Conservation (phyloP, 78 protist species). For the slime mould (Dictyostelium discoideum) region DNA sequence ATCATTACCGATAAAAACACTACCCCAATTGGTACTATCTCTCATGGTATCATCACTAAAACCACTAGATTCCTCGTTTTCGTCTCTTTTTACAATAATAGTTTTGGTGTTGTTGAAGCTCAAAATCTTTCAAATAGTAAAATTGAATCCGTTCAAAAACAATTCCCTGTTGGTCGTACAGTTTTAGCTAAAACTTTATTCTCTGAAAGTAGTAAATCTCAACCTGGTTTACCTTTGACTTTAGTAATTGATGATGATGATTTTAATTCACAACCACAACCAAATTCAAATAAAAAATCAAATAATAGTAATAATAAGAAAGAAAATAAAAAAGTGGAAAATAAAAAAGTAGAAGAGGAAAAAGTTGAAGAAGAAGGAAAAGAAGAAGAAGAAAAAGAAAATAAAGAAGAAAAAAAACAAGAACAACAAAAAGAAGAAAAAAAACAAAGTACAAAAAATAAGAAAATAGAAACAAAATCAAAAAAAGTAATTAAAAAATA, state of each 20-base stretch:
- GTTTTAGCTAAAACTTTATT: slow-evolving; percentile 4
- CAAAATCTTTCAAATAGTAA: not conserved
- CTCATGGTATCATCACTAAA: slow-evolving; percentile 67
- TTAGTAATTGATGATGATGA: slow-evolving; percentile 2
- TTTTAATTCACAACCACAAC: not conserved
- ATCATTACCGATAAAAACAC: not conserved
- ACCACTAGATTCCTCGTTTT: not conserved
- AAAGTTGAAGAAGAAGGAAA: not conserved
- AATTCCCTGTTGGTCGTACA: slow-evolving; percentile 15
- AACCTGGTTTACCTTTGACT: not conserved
- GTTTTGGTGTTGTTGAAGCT: slow-evolving; percentile 41
- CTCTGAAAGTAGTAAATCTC: not conserved
- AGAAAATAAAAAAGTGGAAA: not conserved
- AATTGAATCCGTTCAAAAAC: slow-evolving; percentile 12
- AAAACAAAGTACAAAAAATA: not conserved
- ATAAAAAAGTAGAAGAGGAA: not conserved
- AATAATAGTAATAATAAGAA: not conserved
- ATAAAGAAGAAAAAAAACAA: not conserved
- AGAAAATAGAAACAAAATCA: not conserved
- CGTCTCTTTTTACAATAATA: slow-evolving; percentile 36
- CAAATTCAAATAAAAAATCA: not conserved
- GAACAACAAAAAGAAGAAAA: not conserved
- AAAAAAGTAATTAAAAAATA: slow-evolving; percentile 4
- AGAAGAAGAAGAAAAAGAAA: not conserved
- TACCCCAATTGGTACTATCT: not conserved